Conservation (phyloP, 495 filamentous ascomycete genomes). For the Lasiosphaeriaceae sp. region DNA sequence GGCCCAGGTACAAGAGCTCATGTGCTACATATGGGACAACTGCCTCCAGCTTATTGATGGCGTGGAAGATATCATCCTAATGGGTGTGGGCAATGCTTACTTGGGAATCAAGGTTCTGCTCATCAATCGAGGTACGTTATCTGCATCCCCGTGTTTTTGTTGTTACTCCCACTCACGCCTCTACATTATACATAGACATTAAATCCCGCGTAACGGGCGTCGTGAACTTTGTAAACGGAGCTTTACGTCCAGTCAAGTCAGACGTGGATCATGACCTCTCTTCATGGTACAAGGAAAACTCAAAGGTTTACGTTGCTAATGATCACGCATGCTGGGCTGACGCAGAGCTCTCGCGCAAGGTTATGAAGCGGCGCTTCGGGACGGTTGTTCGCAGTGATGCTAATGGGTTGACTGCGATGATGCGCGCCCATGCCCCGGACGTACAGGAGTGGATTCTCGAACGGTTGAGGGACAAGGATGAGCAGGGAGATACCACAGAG, state of each 20-base stretch:
- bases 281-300: constrained; percentile 70
- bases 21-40: constrained; percentile 93
- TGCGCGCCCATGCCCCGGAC: constrained; percentile 54
- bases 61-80: constrained; percentile 65
- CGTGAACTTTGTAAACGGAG: constrained; percentile 58
- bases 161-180: neutral
- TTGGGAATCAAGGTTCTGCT: constrained; percentile 66
- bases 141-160: neutral
- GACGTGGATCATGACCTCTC: constrained; percentile 60
- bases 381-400: constrained; percentile 52
- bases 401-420: constrained; percentile 59
- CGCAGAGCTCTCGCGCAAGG: constrained; percentile 49
- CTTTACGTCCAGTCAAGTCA: constrained; percentile 63
- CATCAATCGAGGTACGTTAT: constrained; percentile 56
- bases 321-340: constrained; percentile 69
- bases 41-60: constrained; percentile 78
- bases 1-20: constrained; percentile 66
- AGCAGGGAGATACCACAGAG: constrained; percentile 31
- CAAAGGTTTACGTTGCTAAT: constrained; percentile 66
- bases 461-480: constrained; percentile 39
- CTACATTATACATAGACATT: constrained; percentile 31
- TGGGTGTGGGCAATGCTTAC: constrained; percentile 79
- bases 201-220: constrained; percentile 44
- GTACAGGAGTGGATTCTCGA: constrained; percentile 53
- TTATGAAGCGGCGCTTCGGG: constrained; percentile 64